Evolutionary conservation across 768 basidiomycete genomes (phyloP).

Genomic region (Suillus paluster): DNA sequence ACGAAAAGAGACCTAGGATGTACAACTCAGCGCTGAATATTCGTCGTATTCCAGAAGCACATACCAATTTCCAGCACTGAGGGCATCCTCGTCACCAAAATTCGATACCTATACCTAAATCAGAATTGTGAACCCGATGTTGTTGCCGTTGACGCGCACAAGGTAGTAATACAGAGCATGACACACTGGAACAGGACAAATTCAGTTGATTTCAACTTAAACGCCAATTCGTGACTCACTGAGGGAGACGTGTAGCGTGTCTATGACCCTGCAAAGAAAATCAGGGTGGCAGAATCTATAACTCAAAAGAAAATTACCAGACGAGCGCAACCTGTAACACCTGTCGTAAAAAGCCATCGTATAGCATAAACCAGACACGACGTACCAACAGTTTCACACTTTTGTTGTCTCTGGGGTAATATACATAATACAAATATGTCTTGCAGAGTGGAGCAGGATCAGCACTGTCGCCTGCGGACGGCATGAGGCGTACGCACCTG

Average conservation of each 20-base stretch:
- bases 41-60: conserved; percentile 2
- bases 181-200: conserved; percentile 9
- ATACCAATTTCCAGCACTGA: conserved; percentile 43
- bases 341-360: neutral
- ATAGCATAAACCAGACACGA: neutral
- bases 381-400: conserved; percentile 18
- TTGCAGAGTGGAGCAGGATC: conserved; percentile 2
- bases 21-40: neutral
- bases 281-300: neutral
- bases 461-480: too few relatives aligned
- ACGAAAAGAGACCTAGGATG: conserved; percentile 15
- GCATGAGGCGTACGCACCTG: conserved; percentile 18
- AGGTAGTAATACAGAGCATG: conserved; percentile 45
- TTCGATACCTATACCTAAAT: conserved; percentile 40
- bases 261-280: conserved; percentile 6
- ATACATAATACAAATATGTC: conserved; percentile 29
- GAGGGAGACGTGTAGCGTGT: conserved; percentile 14
- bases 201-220: neutral
- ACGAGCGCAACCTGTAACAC: conserved; percentile 10
- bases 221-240: conserved; percentile 4
- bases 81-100: conserved; percentile 39
- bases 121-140: neutral
- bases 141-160: conserved; percentile 27
- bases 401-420: conserved; percentile 23
- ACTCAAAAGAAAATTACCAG: conserved; percentile 5